phyloP scores from a whole-genome alignment of 1,139 yeast genomes.

The Debaryomyces sp. region DNA sequence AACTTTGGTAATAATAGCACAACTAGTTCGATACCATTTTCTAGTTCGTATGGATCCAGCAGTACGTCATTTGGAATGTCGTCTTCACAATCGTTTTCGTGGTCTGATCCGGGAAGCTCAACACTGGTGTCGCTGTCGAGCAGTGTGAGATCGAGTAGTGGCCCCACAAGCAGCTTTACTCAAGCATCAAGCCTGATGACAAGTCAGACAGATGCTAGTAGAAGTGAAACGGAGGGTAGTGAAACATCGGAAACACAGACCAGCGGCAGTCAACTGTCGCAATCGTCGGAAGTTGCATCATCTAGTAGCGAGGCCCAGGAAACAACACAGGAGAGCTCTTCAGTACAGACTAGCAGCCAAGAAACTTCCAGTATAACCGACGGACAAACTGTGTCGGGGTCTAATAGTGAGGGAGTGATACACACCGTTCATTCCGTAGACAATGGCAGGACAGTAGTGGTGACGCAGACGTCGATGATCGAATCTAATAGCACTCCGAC shows the following conservation, averaged over 20 bases:
- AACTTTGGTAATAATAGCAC: not conserved
- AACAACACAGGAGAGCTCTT: not conserved
- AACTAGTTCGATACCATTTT: not conserved
- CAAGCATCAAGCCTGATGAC: not conserved
- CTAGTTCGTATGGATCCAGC: not conserved
- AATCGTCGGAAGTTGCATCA: not conserved
- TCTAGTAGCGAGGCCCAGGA: not conserved
- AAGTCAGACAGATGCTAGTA: not conserved
- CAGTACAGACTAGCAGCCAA: not conserved
- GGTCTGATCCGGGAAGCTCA: not conserved
- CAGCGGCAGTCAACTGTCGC: not conserved
- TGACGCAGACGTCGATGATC: conserved; percentile 40
- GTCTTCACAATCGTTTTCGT: not conserved
- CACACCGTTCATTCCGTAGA: conserved; percentile 38
- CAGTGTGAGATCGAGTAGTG: not conserved
- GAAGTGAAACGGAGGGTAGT: not conserved
- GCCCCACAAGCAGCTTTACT: not conserved
- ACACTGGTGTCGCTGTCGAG: not conserved
- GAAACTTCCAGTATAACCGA: not conserved
- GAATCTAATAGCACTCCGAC: conserved; percentile 17
- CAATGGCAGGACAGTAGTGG: conserved; percentile 41
- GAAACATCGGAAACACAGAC: not conserved
- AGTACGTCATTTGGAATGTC: not conserved
- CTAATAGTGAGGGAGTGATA: conserved; percentile 6
- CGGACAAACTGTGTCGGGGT: not conserved